These are phyloP conservation scores for Plectosphaerella sp. DNA, from an alignment of 2,329 filamentous ascomycete genomes.

Conservation along the genomic window DNA sequence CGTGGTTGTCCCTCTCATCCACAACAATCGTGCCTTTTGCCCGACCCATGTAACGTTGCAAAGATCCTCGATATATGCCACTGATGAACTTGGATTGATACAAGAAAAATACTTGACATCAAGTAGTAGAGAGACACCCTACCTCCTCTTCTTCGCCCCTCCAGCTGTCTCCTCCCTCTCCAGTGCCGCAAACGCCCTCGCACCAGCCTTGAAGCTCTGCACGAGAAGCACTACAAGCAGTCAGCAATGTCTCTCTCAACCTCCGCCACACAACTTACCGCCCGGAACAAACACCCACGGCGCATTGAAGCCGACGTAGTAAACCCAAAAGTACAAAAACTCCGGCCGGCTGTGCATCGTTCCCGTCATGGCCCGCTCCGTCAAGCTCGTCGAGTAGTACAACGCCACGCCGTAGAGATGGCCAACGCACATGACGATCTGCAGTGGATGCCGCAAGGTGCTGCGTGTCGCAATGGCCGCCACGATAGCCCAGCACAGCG, in stretches of 20 bases:
- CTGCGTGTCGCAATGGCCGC: slow-evolving; percentile 37
- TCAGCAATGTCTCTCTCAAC: not conserved
- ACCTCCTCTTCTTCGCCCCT: not conserved
- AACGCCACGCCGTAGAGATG: slow-evolving; percentile 59
- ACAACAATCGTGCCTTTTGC: no score
- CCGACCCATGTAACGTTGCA: no score
- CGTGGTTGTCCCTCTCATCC: no score
- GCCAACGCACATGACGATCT: slow-evolving; percentile 45
- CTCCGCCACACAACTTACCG: slow-evolving; percentile 32
- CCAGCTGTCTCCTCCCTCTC: not conserved
- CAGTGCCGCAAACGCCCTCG: not conserved
- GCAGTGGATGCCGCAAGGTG: slow-evolving; percentile 44
- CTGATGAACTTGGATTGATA: no score
- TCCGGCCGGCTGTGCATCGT: slow-evolving; percentile 54
- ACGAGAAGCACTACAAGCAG: not conserved
- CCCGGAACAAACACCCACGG: slow-evolving; percentile 56
- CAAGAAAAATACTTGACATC: not conserved
- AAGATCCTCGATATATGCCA: no score
- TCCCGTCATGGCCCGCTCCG: slow-evolving; percentile 39
- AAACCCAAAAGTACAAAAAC: slow-evolving; percentile 58
- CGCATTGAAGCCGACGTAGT: slow-evolving; percentile 56
- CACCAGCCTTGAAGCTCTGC: not conserved
- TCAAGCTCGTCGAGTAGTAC: slow-evolving; percentile 56
- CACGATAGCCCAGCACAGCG: slow-evolving; percentile 48
- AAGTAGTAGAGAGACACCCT: not conserved